A percentile compares a stretch with the other conserved stretches of the same genome.
phyloP scores from a whole-genome alignment of 2,329 filamentous ascomycete genomes.

The Lachnellula subtilissima region DNA sequence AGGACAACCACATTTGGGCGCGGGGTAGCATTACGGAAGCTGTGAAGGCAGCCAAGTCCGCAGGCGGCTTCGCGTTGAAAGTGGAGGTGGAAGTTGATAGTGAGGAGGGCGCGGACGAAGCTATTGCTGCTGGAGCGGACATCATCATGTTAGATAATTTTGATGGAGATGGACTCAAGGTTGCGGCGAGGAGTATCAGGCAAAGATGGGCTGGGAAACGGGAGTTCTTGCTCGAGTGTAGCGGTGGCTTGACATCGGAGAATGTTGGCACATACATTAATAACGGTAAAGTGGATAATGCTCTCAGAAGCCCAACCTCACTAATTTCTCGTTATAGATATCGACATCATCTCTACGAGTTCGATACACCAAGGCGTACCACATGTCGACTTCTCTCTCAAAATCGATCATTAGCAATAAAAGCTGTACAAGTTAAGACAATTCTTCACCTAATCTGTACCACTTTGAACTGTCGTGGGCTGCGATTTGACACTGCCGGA shows the following conservation, averaged over 20 bases:
- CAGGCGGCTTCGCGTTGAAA: slow-evolving; percentile 86
- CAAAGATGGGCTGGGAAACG: slow-evolving; percentile 70
- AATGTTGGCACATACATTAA: slow-evolving; percentile 82
- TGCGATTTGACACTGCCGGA: too few species aligned
- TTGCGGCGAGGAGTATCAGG: slow-evolving; percentile 71
- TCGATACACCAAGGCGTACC: slow-evolving; percentile 94
- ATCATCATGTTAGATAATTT: slow-evolving; percentile 99
- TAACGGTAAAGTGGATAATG: slow-evolving; percentile 48
- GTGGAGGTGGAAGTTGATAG: slow-evolving; percentile 93
- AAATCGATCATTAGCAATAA: slow-evolving; percentile 56
- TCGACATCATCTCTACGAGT: slow-evolving; percentile 94
- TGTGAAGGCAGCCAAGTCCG: slow-evolving; percentile 75
- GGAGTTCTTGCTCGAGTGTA: slow-evolving; percentile 83
- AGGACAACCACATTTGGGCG: slow-evolving; percentile 98
- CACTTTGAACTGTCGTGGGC: too few species aligned
- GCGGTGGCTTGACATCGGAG: slow-evolving; percentile 77
- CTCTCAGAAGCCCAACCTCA: slow-evolving; percentile 11
- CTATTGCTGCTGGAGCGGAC: slow-evolving; percentile 85
- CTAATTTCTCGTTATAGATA: slow-evolving; percentile 48
- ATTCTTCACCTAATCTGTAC: too few species aligned
- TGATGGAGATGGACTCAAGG: slow-evolving; percentile 68
- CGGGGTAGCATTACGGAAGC: slow-evolving; percentile 81
- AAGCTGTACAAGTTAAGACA: background rate
- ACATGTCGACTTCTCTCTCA: slow-evolving; percentile 93
- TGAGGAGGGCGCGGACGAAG: slow-evolving; percentile 84